phyloP scores from a whole-genome alignment of 1,284 basidiomycete genomes.

The Rhodotorula mucilaginosa region DNA sequence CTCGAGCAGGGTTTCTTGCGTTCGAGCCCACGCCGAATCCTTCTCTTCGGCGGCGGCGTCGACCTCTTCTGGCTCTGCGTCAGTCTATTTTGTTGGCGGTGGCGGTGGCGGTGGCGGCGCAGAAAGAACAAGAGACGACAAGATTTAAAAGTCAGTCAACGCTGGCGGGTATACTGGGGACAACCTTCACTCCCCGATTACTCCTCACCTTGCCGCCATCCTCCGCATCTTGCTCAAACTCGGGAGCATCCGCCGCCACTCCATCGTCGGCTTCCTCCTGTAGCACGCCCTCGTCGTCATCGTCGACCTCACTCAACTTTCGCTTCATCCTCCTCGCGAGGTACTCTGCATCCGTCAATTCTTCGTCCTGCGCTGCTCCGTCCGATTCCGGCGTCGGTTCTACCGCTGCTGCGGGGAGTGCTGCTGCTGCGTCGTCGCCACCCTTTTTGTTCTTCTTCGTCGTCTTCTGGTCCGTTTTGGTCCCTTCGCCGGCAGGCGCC shows the following conservation, averaged over 20 bases:
- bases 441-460: background rate
- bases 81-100: no score
- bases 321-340: slow-evolving; percentile 50
- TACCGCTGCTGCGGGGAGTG: background rate
- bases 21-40: slow-evolving; percentile 43
- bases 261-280: background rate
- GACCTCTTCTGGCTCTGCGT: background rate
- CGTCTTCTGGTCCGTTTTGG: background rate
- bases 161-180: no score
- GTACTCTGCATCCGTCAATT: slow-evolving; percentile 48
- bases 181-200: background rate
- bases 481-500: background rate
- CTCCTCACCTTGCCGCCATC: background rate
- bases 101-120: no score
- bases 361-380: slow-evolving; percentile 34
- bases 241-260: background rate
- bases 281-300: slow-evolving; percentile 45
- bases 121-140: no score
- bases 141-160: no score
- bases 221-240: slow-evolving; percentile 6
- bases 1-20: slow-evolving; percentile 56
- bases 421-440: background rate
- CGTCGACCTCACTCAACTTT: slow-evolving; percentile 34
- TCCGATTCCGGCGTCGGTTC: slow-evolving; percentile 16
- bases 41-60: background rate